These are phyloP conservation scores for Pulveroboletus frians DNA, from an alignment of 768 basidiomycete genomes.

Conservation along the genomic window DNA sequence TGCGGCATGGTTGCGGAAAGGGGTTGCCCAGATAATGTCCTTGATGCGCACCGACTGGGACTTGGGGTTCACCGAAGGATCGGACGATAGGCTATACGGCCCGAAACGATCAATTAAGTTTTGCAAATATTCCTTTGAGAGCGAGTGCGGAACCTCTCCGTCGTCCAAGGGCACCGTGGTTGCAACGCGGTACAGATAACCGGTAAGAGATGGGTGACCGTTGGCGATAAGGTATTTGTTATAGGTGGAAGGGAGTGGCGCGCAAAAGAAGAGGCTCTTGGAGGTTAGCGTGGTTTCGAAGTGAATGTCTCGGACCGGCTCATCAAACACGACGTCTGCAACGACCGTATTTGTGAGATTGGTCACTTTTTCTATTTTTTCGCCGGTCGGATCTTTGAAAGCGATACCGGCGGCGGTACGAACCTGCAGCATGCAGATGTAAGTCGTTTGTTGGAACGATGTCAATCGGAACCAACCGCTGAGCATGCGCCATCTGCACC, in stretches of 20 bases:
- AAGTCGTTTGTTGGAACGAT: neutral
- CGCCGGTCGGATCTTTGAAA: conserved; percentile 39
- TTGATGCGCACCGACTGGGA: conserved; percentile 2
- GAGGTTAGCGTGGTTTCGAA: too few relatives aligned
- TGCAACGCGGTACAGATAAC: conserved; percentile 4
- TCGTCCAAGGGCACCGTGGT: conserved; percentile 34
- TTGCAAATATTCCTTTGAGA: conserved; percentile 11
- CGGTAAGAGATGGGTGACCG: neutral
- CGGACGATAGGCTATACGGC: conserved; percentile 31
- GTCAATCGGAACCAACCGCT: conserved; percentile 27
- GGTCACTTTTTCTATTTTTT: conserved; percentile 19
- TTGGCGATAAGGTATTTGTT: conserved; percentile 13
- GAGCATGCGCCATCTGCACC: conserved; percentile 25
- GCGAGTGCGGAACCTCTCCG: conserved; percentile 35
- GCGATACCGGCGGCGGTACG: conserved; percentile 38
- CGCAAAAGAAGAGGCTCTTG: neutral
- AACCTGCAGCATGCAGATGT: conserved; percentile 27
- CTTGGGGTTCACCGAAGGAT: conserved; percentile 30
- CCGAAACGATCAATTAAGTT: conserved; percentile 37
- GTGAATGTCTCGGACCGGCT: conserved; percentile 6
- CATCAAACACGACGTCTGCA: conserved; percentile 35
- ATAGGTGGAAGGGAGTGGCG: conserved; percentile 34
- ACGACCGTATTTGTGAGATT: conserved; percentile 38
- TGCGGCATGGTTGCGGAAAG: conserved; percentile 42
- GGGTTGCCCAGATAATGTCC: conserved; percentile 40